Conservation (phyloP, 345 rosid genomes). For the Passiflora organensis region DNA sequence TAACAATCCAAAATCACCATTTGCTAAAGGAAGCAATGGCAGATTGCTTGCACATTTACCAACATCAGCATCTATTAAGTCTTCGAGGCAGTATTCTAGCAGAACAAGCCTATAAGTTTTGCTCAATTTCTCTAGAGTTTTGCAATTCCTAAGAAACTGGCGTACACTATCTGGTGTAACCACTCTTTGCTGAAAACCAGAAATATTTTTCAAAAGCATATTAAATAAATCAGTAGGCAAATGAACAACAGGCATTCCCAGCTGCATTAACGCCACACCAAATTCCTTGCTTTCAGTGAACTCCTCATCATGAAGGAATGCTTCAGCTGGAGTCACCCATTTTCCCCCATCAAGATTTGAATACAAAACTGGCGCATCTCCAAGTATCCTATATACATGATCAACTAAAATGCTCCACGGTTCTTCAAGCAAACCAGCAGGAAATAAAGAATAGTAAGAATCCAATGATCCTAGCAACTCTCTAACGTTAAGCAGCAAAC, state of each 20-base stretch:
- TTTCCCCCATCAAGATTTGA: slow-evolving; percentile 67
- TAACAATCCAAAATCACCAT: slow-evolving; percentile 68
- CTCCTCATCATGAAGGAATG: slow-evolving; percentile 80
- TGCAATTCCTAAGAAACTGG: slow-evolving; percentile 54
- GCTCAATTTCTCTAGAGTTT: slow-evolving; percentile 40
- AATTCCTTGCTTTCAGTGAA: slow-evolving; percentile 66
- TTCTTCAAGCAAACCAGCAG: slow-evolving; percentile 81
- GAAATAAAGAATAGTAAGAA: slow-evolving; percentile 74
- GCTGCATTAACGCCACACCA: slow-evolving; percentile 61
- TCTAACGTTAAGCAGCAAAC: slow-evolving; percentile 64
- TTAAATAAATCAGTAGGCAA: slow-evolving; percentile 61
- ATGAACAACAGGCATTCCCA: slow-evolving; percentile 79
- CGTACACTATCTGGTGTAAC: slow-evolving; percentile 83
- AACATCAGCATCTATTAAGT: slow-evolving; percentile 73
- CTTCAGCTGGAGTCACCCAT: slow-evolving; percentile 79
- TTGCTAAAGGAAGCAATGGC: slow-evolving; percentile 79
- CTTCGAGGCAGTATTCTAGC: slow-evolving; percentile 91
- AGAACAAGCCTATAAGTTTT: slow-evolving; percentile 62
- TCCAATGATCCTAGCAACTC: slow-evolving; percentile 52
- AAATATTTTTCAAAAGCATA: slow-evolving; percentile 63
- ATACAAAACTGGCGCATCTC: slow-evolving; percentile 55
- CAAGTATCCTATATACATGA: slow-evolving; percentile 57
- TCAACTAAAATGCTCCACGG: slow-evolving; percentile 91
- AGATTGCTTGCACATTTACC: slow-evolving; percentile 48
- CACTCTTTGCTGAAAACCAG: slow-evolving; percentile 63